These are phyloP conservation scores for Comarum palustre DNA, from an alignment of 306 rosid genomes.

Conservation along the genomic window DNA sequence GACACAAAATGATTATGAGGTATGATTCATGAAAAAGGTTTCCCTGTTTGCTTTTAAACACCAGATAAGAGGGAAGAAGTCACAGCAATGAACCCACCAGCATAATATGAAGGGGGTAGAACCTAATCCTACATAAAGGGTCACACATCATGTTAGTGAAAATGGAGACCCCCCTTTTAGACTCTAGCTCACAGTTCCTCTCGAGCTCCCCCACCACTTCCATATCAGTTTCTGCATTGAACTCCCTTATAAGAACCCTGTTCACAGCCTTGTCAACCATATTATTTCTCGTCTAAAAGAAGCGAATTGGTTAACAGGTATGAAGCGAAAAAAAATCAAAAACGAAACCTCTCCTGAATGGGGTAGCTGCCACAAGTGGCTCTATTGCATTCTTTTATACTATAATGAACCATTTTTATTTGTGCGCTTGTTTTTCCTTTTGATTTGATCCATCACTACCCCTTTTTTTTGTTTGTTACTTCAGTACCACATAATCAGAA, in stretches of 20 bases:
- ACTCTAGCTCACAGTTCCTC: constrained; percentile 67
- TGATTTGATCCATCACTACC: not conserved
- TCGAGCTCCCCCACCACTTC: constrained; percentile 78
- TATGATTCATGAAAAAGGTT: constrained; percentile 7
- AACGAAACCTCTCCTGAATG: constrained; percentile 32
- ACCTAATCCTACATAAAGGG: constrained; percentile 74
- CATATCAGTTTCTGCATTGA: constrained; percentile 55
- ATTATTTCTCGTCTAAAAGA: constrained; percentile 28
- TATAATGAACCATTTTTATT: not conserved
- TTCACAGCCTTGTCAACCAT: constrained; percentile 47
- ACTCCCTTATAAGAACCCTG: constrained; percentile 57
- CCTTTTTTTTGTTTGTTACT: constrained; percentile 10
- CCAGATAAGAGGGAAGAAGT: constrained; percentile 13
- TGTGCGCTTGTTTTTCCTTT: constrained; percentile 4
- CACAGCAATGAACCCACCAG: constrained; percentile 48
- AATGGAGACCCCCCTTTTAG: constrained; percentile 62
- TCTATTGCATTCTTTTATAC: constrained; percentile 37
- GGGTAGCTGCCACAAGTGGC: constrained; percentile 27
- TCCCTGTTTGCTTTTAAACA: constrained; percentile 21
- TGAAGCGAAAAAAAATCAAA: constrained; percentile 24
- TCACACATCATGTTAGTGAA: constrained; percentile 56
- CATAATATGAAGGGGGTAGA: constrained; percentile 66
- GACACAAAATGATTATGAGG: constrained; percentile 6
- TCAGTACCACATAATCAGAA: constrained; percentile 6
- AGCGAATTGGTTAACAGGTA: constrained; percentile 22